Base-by-base conservation (phyloP, 2,329 filamentous ascomycete species). In the Epichloe sylvatica region DNA sequence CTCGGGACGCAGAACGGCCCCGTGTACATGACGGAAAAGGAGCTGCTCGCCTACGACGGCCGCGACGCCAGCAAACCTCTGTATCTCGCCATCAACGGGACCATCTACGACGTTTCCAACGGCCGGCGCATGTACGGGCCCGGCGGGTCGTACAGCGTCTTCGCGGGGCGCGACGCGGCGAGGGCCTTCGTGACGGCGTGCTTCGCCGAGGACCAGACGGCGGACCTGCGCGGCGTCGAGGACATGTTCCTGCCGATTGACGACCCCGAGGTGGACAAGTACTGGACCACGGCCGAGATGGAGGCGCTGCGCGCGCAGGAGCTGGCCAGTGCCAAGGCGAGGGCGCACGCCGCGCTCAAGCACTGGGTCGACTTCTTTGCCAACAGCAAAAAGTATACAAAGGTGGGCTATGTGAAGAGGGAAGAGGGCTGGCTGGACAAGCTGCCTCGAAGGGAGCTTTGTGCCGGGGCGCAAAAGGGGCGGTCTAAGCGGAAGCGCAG, bases 141-240 rank as follows among this genome's bases (percentile, higher is more conserved):
- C 0, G 89, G 88, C 30, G 92, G 90, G 4, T 81, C 80, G 37
- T 98, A 98, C 73, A 76, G 82, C 60, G 83, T 84, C 69, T 95
- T 98, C 66, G 80, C 89, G 0, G 92, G 91, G 53, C 76, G 76
- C 54, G 92, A 98, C 67, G 90, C 91, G 35, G 81, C 85, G 13
- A 83, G 92, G 45, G 88, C 83, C 19, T 98, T 89, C 66, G 81
- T 98, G 9, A 97, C 92, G 2, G 88, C 87, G 17, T 98, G 92
- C 67, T 98, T 98, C 70, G 71, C 78, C 38, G 83, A 88, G 55
- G 92, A 98, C 71, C 73, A 82, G 34, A 92, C 83, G 2, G 76
- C 85, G 3, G 92, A 98, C 69, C 70, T 96, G 64, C 78, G 86
- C 53, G 92, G 92, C 43, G 83, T 87, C 4, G 92, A 97, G 69